phyloP scores from a whole-genome alignment of 164 flowering plant genomes.

The Tetrastigma voinierianum region DNA sequence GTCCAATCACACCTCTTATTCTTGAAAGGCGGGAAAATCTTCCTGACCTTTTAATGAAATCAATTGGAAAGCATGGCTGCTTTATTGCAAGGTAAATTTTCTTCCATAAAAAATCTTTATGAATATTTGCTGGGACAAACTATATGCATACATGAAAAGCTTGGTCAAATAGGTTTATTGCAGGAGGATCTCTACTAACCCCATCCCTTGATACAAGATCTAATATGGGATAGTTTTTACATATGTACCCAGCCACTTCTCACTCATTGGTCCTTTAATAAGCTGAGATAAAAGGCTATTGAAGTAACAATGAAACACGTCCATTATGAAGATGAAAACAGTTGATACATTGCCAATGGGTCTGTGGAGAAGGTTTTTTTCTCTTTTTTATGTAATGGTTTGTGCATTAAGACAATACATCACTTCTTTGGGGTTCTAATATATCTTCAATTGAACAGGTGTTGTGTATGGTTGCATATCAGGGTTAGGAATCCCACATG shows the following conservation, averaged over 20 bases:
- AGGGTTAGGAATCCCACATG: conserved; percentile 52
- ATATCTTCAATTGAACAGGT: conserved; percentile 9
- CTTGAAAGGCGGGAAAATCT: conserved; percentile 6
- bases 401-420: background rate
- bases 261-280: conserved; percentile 42
- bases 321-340: conserved; percentile 49
- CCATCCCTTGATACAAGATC: conserved; percentile 35
- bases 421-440: background rate
- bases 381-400: too few relatives aligned
- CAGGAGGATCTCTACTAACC: conserved; percentile 47
- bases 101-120: too few relatives aligned
- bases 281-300: conserved; percentile 41
- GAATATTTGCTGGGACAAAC: too few relatives aligned
- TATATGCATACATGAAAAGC: background rate
- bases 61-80: background rate
- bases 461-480: conserved; percentile 53
- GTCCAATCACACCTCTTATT: conserved; percentile 8
- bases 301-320: conserved; percentile 36
- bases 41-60: background rate
- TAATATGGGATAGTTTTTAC: conserved; percentile 46
- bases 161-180: background rate
- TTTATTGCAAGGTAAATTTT: conserved; percentile 1
- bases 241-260: conserved; percentile 32
- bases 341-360: conserved; percentile 38
- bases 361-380: conserved; percentile 30